Conservation (phyloP, 2,329 filamentous ascomycete genomes). For the Colletotrichum aenigma region DNA sequence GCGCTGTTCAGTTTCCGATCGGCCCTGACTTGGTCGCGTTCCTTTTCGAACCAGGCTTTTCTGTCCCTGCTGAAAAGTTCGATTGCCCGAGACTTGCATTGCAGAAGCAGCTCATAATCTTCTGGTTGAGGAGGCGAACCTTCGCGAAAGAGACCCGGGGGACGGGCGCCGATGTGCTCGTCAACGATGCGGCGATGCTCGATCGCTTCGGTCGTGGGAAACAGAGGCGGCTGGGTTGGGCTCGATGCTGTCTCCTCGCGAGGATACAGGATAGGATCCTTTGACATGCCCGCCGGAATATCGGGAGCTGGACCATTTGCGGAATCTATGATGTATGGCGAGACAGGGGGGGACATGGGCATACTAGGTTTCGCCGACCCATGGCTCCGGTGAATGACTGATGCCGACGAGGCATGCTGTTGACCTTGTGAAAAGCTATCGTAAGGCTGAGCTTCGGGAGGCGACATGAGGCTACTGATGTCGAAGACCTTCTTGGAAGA, state of each 20-base stretch:
- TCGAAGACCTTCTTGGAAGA: conserved; percentile 46
- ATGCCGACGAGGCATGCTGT: background rate
- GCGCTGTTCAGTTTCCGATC: conserved; percentile 43
- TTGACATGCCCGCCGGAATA: conserved; percentile 36
- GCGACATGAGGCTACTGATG: conserved; percentile 65
- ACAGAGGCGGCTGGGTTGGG: conserved; percentile 54
- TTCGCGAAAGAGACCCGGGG: conserved; percentile 43
- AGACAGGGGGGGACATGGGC: conserved; percentile 64
- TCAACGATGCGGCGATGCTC: conserved; percentile 53
- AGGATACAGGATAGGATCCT: conserved; percentile 66
- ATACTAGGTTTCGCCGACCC: conserved; percentile 35
- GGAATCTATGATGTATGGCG: conserved; percentile 48
- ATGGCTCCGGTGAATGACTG: background rate
- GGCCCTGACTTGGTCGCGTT: conserved; percentile 53
- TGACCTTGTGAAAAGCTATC: conserved; percentile 53
- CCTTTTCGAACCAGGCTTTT: conserved; percentile 51
- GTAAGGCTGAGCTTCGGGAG: conserved; percentile 57
- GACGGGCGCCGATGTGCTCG: conserved; percentile 51
- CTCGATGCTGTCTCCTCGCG: conserved; percentile 44
- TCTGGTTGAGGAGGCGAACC: conserved; percentile 52
- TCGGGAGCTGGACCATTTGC: conserved; percentile 36
- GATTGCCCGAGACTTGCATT: conserved; percentile 58
- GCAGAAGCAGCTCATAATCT: conserved; percentile 59
- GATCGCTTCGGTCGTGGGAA: conserved; percentile 45
- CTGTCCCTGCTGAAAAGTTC: conserved; percentile 48